These are phyloP conservation scores for Lactuca saligna DNA, from an alignment of 129 eudicot species.

Conservation along the genomic window DNA sequence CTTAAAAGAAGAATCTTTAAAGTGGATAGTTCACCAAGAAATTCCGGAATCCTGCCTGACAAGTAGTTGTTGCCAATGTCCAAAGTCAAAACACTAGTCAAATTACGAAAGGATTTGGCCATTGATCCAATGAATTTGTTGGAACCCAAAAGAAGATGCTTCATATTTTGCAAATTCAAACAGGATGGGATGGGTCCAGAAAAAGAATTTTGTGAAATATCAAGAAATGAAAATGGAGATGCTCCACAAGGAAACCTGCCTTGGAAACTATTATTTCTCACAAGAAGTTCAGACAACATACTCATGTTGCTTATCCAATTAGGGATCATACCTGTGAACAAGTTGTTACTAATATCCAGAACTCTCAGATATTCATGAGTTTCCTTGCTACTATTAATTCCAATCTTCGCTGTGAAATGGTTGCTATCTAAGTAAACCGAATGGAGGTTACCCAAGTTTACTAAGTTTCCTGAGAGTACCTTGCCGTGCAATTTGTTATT, in stretches of 20 bases:
- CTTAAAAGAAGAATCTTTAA: too few relatives aligned
- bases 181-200: neutral
- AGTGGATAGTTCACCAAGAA: neutral
- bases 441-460: neutral
- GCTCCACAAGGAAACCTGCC: neutral
- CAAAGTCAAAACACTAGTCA: neutral
- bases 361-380: neutral
- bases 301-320: neutral
- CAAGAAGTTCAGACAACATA: neutral
- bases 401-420: neutral
- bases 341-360: neutral
- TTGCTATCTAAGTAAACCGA: neutral
- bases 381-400: neutral
- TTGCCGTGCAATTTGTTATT: neutral
- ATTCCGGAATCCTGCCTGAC: neutral
- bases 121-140: neutral
- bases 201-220: neutral
- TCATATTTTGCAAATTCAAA: neutral
- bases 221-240: neutral
- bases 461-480: neutral
- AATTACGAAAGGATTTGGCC: neutral
- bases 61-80: neutral
- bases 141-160: neutral
- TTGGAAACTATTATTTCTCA: neutral
- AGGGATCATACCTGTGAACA: neutral